These are phyloP conservation scores for Talaromyces marneffei DNA, from an alignment of 2,329 filamentous ascomycete species.

Conservation along the genomic window DNA sequence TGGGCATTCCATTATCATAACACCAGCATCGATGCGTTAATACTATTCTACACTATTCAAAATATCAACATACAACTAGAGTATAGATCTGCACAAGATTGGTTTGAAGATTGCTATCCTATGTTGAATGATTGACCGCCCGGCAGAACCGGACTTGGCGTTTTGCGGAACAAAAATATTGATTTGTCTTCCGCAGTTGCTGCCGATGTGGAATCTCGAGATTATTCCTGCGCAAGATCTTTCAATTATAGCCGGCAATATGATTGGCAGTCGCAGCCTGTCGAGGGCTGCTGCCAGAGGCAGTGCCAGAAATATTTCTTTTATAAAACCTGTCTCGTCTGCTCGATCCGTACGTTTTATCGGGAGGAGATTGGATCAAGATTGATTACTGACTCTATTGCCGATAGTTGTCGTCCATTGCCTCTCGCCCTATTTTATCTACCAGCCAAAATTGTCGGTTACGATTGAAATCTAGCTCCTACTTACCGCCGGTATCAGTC, in stretches of 20 bases:
- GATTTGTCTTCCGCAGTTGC: constrained; percentile 6
- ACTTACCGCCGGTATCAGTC: constrained; percentile 17
- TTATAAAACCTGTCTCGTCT: constrained; percentile 29
- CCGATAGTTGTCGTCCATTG: constrained; percentile 32
- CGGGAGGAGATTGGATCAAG: background rate
- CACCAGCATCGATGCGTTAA: no score
- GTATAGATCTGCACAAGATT: no score
- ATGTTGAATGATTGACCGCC: constrained; percentile 22
- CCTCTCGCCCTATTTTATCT: constrained; percentile 22
- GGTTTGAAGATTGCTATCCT: no score
- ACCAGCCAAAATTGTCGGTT: constrained; percentile 13
- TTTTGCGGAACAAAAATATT: constrained; percentile 14
- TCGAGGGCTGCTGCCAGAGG: constrained; percentile 44
- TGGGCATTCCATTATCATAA: constrained; percentile 19
- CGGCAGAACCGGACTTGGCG: constrained; percentile 32
- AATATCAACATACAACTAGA: background rate
- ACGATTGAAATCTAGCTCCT: constrained; percentile 7
- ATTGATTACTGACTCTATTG: constrained; percentile 17
- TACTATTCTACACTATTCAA: no score
- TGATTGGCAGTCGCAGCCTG: constrained; percentile 54
- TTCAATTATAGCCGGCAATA: constrained; percentile 24
- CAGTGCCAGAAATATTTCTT: constrained; percentile 25
- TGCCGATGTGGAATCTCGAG: background rate
- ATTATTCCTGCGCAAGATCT: background rate
- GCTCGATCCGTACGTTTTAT: constrained; percentile 23